Evolutionary conservation across 2,329 filamentous ascomycete genomes (phyloP), one percentile per base, ranked within the genome.

Genomic region (Arthrobotrys iridis): DNA sequence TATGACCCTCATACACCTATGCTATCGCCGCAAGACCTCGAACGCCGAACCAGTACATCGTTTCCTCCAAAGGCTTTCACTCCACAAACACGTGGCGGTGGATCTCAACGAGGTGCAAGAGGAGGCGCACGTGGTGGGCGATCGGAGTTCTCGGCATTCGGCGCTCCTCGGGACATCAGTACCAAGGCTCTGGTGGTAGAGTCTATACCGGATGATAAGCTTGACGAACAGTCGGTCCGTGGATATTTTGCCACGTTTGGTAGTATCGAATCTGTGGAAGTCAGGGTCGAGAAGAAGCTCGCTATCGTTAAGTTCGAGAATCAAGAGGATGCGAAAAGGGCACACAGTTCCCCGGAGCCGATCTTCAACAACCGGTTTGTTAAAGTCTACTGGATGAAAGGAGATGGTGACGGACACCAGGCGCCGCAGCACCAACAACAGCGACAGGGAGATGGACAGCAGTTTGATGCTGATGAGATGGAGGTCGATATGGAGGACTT

Each of bases 301-400:
- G 91, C 91, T 0, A 84, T 91, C 28, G 85, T 95, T 77, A 90
- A 89, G 78, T 95, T 86, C 78, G 86, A 88, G 58, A 85, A 85
- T 43, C 91, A 89, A 86, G 85, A 85, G 4, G 83, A 87, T 11
- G 92, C 92, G 11, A 87, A 88, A 72, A 86, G 87, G 13, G 92
- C 92, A 1, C 93, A 92, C 80, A 86, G 86, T 50, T 93, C 90
- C 6, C 91, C 92, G 0, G 93, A 93, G 80, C 89, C 89, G 50
- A 89, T 95, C 46, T 95, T 94, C 80, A 90, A 93, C 79, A 95
- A 94, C 78, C 86, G 92, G 8, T 95, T 95, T 78, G 92, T 95
- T 55, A 93, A 93, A 79, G 90, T 94, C 0, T 93, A 90, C 79
- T 94, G 91, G 91, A 86, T 88, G 80, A 90, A 88, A 78, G 85